Evolutionary conservation across 306 rosid genomes (phyloP).

Genomic region (Castanea mollissima): DNA sequence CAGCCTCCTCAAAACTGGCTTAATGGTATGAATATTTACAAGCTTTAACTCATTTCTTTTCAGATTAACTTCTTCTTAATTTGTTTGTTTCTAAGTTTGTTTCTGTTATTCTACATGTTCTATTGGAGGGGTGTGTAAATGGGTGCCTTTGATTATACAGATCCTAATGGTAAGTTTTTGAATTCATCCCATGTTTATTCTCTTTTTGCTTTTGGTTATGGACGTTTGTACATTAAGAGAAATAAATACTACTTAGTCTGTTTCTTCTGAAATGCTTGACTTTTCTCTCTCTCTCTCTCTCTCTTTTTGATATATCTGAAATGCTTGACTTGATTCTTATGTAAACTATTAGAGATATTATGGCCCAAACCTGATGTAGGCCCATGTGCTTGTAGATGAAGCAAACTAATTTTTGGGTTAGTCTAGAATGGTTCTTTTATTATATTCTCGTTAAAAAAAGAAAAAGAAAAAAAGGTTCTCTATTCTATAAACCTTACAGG

Average conservation of each 20-base stretch:
- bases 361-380: too few species aligned
- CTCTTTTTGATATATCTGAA: not conserved
- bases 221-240: too few species aligned
- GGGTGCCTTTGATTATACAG: constrained; percentile 34
- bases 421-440: too few species aligned
- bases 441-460: too few species aligned
- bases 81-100: constrained; percentile 3
- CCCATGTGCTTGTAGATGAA: too few species aligned
- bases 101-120: constrained; percentile 26
- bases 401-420: too few species aligned
- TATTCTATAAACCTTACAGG: too few species aligned
- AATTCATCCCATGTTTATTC: not conserved
- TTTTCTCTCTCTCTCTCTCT: too few species aligned
- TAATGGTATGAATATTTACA: constrained; percentile 31
- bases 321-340: too few species aligned
- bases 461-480: too few species aligned
- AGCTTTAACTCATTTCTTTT: not conserved
- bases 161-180: constrained; percentile 49
- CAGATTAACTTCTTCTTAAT: constrained; percentile 15
- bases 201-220: not conserved
- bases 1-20: constrained; percentile 44
- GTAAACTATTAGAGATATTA: too few species aligned
- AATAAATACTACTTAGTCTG: not conserved
- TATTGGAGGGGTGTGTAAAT: constrained; percentile 18
- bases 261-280: not conserved